Percentiles rank a stretch among this genome's conserved stretches.
Evolutionary conservation across 441 rosid species (phyloP).

Genomic region (Jatropha multifida): DNA sequence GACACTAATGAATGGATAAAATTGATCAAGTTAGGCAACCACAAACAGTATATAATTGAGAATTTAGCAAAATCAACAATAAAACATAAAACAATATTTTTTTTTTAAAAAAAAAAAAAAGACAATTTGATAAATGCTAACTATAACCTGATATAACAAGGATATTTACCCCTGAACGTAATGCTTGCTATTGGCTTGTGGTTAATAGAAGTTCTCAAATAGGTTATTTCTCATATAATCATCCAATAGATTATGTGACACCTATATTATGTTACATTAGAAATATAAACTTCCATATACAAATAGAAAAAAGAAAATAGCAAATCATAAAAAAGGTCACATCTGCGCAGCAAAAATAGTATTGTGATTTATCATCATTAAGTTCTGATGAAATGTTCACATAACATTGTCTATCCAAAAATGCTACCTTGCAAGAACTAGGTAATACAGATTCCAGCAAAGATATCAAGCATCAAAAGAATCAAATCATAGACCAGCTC

Average conservation of each 20-base stretch:
- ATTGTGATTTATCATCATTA: not conserved
- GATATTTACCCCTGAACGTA: too few relatives aligned
- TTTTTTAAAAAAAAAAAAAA: not conserved
- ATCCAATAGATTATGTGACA: too few relatives aligned
- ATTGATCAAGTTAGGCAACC: not conserved
- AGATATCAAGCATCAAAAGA: constrained; percentile 21
- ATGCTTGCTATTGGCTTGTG: too few relatives aligned
- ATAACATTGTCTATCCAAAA: constrained; percentile 10
- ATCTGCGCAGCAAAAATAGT: not conserved
- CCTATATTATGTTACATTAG: too few relatives aligned
- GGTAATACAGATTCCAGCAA: constrained; percentile 15
- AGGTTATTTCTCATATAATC: too few relatives aligned
- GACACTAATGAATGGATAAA: not conserved
- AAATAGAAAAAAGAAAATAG: constrained; percentile 1
- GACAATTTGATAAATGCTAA: not conserved
- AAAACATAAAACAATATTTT: not conserved
- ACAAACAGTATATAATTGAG: not conserved
- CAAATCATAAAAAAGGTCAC: not conserved
- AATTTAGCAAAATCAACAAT: not conserved
- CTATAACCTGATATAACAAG: too few relatives aligned
- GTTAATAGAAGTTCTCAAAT: too few relatives aligned
- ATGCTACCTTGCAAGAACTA: constrained; percentile 14
- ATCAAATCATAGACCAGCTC: constrained; percentile 19
- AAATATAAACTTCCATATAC: not conserved
- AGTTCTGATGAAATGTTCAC: constrained; percentile 10